phyloP scores from a whole-genome alignment of 2,329 filamentous ascomycete species.

The Chaetomiaceae sp. region DNA sequence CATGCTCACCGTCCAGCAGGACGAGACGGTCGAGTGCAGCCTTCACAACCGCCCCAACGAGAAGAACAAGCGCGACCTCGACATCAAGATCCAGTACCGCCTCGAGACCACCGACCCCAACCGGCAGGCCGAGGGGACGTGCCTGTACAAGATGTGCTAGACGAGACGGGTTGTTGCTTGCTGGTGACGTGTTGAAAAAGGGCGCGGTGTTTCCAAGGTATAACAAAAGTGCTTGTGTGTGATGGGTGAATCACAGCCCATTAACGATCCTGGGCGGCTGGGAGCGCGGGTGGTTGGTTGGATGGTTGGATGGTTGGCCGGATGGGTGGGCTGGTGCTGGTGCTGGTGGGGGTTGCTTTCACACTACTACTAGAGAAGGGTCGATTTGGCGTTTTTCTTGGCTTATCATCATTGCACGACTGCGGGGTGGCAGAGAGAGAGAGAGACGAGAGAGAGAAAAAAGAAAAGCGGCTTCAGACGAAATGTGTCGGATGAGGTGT shows the following conservation, averaged over 20 bases:
- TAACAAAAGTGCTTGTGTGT: too few species aligned
- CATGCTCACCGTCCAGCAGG: slow-evolving; percentile 83
- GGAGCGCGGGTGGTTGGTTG: too few species aligned
- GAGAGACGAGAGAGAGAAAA: neutral
- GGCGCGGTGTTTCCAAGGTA: too few species aligned
- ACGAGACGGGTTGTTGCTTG: neutral
- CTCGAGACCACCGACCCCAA: slow-evolving; percentile 71
- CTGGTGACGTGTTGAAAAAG: too few species aligned
- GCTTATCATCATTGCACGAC: slow-evolving; percentile 1
- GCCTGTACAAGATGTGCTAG: slow-evolving; percentile 76
- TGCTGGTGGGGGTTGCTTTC: neutral
- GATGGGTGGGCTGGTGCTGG: too few species aligned
- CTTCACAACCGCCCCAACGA: slow-evolving; percentile 83
- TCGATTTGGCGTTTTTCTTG: slow-evolving; percentile 14
- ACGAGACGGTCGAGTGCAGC: slow-evolving; percentile 69
- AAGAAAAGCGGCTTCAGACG: neutral
- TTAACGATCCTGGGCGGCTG: too few species aligned
- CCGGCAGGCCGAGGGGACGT: slow-evolving; percentile 62
- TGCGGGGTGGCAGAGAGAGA: neutral
- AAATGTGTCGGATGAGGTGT: neutral
- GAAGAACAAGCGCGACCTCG: slow-evolving; percentile 91
- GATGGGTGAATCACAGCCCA: too few species aligned
- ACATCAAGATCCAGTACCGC: slow-evolving; percentile 81
- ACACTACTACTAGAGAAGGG: slow-evolving; percentile 7
- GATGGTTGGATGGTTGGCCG: too few species aligned